Base-by-base conservation (phyloP, 129 eudicot genomes). In the Flaveria ramosissima region DNA sequence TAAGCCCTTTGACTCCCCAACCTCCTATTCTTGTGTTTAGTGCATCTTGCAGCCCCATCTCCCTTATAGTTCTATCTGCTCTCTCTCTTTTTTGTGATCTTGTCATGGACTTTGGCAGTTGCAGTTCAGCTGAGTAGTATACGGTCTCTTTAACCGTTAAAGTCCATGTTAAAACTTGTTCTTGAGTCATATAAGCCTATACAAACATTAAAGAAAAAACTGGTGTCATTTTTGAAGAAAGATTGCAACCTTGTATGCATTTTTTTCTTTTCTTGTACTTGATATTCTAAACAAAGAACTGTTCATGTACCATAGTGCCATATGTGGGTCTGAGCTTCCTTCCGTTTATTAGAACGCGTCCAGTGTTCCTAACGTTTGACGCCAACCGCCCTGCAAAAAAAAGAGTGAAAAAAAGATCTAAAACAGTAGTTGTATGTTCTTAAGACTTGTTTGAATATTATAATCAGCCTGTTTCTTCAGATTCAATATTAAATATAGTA, bases 171-270 rank as follows among this genome's bases (percentile, higher is more conserved):
- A 89, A 39, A 68, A 82, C 79, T 74, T 84, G 88, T 39, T 88
- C 89, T 79, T 89, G 97, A 66, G 92, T 86, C 87, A 89, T 86
- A 82, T 92, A 92, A 23, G 96, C 97, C 97, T 89, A 62, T 23
- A 24, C 43, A 7, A 30, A 17, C 63, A 50, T 9, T 0, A 23
- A 51, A 32, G 1, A 30, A 72, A 43, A 7, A 14, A 51, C 6
- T 23, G 1, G 2, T 12, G 4, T 24, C 9, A 63, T 9, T 48
- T 9, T 39, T 1, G 12, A 63, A 64, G 39, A 53, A 65, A 45
- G 14, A 13, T 26, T 50, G 55, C 68, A 77, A 20, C 19, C 63
- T 32, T 53, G 43, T 61, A 9, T 26, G 14, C 19, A 61, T 9
- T 4, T 15, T 15, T 13, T 15, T 60, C 20, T 0, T 62, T 26